Evolutionary conservation across 108 stramenopile genomes (phyloP).

Genomic region (Schizochytrium sp.): DNA sequence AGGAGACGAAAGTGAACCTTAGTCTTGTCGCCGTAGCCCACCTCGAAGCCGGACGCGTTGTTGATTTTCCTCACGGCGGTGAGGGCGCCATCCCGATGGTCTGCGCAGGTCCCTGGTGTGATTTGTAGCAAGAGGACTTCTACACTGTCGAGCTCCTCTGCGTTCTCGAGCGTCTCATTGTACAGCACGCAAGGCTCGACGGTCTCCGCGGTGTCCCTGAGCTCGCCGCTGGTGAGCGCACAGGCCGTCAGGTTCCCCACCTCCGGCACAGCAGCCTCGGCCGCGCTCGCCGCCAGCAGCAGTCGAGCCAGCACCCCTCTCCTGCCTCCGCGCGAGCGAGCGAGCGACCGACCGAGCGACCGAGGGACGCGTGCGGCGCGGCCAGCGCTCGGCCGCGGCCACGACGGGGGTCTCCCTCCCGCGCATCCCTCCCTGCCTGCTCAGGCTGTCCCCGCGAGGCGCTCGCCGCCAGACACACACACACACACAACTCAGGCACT

Average conservation of each 20-base stretch:
- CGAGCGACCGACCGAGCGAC: no score
- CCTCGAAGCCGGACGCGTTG: constrained; percentile 35
- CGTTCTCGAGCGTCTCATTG: not conserved
- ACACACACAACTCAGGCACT: no score
- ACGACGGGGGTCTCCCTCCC: no score
- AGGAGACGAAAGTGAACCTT: constrained; percentile 45
- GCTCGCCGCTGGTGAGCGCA: not conserved
- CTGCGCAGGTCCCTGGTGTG: not conserved
- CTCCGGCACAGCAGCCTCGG: not conserved
- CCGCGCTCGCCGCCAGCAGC: not conserved
- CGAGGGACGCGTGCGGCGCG: no score
- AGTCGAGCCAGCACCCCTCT: not conserved
- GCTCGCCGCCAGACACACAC: no score
- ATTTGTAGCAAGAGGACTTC: not conserved
- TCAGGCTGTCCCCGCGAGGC: no score
- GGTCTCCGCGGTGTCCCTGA: not conserved
- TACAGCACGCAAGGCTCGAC: constrained; percentile 11
- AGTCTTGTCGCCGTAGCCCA: constrained; percentile 37
- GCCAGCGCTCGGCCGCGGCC: no score
- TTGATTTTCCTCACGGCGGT: constrained; percentile 39
- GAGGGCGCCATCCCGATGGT: constrained; percentile 32
- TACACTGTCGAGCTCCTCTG: not conserved
- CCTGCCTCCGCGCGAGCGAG: no score
- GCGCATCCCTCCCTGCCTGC: no score
- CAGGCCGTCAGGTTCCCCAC: not conserved